These are phyloP conservation scores for Hymenoscyphus fraxineus DNA, from an alignment of 2,329 filamentous ascomycete genomes.

Conservation along the genomic window DNA sequence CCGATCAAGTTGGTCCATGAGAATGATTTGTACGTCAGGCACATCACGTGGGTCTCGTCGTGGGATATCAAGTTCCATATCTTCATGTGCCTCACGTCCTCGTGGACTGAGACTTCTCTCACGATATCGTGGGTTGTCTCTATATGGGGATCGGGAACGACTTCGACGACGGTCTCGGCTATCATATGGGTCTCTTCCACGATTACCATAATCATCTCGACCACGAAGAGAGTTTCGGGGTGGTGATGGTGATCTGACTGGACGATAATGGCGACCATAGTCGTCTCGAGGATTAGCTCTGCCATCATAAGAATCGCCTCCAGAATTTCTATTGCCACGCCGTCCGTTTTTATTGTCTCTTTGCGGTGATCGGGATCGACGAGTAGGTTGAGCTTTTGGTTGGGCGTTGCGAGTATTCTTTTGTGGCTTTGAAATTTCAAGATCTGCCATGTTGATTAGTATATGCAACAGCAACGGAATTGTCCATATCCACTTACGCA, in stretches of 20 bases:
- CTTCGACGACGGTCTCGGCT: conserved; percentile 47
- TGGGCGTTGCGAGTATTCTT: conserved; percentile 64
- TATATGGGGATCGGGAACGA: conserved; percentile 65
- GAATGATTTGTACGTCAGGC: conserved; percentile 84
- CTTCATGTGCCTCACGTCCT: conserved; percentile 50
- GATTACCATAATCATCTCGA: conserved; percentile 56
- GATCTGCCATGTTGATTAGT: conserved; percentile 53
- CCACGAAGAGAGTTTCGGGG: conserved; percentile 53
- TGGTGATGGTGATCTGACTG: conserved; percentile 57
- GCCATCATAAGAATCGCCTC: conserved; percentile 42
- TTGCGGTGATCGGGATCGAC: conserved; percentile 62
- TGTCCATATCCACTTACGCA: conserved; percentile 60
- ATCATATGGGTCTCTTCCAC: conserved; percentile 34
- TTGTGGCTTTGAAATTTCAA: conserved; percentile 86
- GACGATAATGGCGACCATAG: conserved; percentile 52
- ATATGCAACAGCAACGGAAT: background rate
- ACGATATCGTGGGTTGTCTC: conserved; percentile 53
- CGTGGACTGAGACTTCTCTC: conserved; percentile 68
- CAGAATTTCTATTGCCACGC: conserved; percentile 37
- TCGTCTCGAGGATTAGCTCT: conserved; percentile 32
- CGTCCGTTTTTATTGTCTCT: conserved; percentile 36
- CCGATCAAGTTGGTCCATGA: conserved; percentile 71
- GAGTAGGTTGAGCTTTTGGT: conserved; percentile 21
- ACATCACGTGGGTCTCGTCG: conserved; percentile 70
- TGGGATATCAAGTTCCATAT: conserved; percentile 67